Percentiles rank a stretch among this genome's conserved stretches.
Conservation (phyloP, 345 rosid genomes). For the Acer negundo region DNA sequence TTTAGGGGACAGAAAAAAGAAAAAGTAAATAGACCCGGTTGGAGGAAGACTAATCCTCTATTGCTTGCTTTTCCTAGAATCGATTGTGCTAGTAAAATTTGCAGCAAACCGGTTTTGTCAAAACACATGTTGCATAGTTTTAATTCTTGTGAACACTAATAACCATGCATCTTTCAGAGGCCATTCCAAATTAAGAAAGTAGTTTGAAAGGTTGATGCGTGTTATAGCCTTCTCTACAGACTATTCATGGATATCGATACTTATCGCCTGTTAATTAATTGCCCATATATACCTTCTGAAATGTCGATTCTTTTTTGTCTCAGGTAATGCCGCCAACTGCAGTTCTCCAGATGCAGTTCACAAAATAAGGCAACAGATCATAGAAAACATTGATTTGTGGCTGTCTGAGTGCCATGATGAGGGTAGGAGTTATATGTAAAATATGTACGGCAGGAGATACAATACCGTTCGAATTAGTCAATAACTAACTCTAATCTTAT, state of each 20-base stretch:
- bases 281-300: background rate
- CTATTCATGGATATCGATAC: background rate
- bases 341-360: slow-evolving; percentile 84
- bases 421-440: slow-evolving; percentile 44
- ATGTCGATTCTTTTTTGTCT: background rate
- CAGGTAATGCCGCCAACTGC: slow-evolving; percentile 79
- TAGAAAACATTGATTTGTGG: slow-evolving; percentile 89
- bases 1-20: background rate
- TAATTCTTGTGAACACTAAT: background rate
- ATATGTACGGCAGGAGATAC: background rate
- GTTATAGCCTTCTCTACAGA: background rate
- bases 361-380: slow-evolving; percentile 77
- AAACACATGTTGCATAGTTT: background rate
- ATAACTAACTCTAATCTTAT: slow-evolving; percentile 18
- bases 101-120: background rate
- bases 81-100: background rate
- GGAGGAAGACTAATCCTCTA: background rate
- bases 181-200: background rate
- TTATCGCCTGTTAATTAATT: background rate
- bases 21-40: background rate
- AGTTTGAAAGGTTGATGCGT: background rate
- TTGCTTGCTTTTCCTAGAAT: background rate
- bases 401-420: slow-evolving; percentile 64
- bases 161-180: background rate
- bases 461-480: background rate